Evolutionary conservation across 305 asterid species (phyloP), one percentile per base, ranked within the genome.

Genomic region (Fraxinus sp.): DNA sequence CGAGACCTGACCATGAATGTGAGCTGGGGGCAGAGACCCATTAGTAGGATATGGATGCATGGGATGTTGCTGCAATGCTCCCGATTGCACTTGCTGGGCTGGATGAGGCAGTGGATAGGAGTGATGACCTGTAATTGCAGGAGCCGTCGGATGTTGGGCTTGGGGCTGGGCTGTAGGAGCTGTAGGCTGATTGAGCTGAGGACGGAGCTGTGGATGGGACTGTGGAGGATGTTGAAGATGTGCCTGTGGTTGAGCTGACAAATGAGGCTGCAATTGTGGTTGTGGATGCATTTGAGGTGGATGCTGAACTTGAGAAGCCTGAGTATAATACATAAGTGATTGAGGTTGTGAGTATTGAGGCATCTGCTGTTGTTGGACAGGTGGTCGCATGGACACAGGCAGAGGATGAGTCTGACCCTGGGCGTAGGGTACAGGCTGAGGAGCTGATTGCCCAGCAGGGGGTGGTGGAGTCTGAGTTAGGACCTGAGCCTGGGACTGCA

Each of bases 31-130:
- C 28, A 85, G 70, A 73, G 95, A 75, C 46, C 88, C 94, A 91
- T 88, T 83, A 22, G 88, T 36, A 1, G 82, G 89, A 79, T 85
- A 87, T 57, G 87, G 87, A 80, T 84, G 89, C 83, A 85, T 76
- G 9, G 87, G 88, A 41, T 83, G 91, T 82, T 91, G 95, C 82
- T 90, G 94, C 24, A 88, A 68, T 62, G 85, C 84, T 24, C 89
- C 92, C 22, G 88, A 9, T 80, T 90, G 97, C 86, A 86, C 85
- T 79, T 89, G 88, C 82, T 88, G 98, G 74, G 86, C 88, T 28
- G 88, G 85, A 83, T 89, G 94, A 81, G 94, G 86, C 77, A 84
- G 97, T 43, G 87, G 90, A 86, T 92, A 93, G 55, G 99, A 89
- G 75, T 92, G 93, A 86, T 90, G 91, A 62, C 95, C 95, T 30